These are phyloP conservation scores for Periglandula ipomoeae DNA, from an alignment of 2,329 filamentous ascomycete genomes.

Conservation along the genomic window DNA sequence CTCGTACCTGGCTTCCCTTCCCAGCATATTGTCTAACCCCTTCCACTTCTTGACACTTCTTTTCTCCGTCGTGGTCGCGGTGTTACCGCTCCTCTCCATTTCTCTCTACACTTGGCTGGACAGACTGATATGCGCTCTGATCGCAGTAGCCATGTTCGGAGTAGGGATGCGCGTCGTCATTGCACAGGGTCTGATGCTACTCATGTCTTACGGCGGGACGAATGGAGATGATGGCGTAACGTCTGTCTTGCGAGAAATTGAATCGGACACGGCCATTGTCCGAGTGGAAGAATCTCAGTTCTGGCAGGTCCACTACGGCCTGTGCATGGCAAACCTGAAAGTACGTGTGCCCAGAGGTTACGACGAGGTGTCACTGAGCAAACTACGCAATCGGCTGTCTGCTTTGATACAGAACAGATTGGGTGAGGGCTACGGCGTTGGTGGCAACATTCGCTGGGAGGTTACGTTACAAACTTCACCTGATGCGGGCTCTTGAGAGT, in stretches of 20 bases:
- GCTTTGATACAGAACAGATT: slow-evolving; percentile 77
- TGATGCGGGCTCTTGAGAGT: slow-evolving; percentile 17
- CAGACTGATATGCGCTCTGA: slow-evolving; percentile 67
- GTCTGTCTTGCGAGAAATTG: slow-evolving; percentile 76
- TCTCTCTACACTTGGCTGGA: slow-evolving; percentile 80
- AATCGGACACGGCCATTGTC: slow-evolving; percentile 65
- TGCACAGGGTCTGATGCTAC: slow-evolving; percentile 82
- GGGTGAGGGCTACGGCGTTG: slow-evolving; percentile 77
- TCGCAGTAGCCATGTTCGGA: slow-evolving; percentile 80
- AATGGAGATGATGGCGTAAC: slow-evolving; percentile 43
- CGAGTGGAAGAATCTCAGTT: slow-evolving; percentile 86
- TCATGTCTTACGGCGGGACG: slow-evolving; percentile 69
- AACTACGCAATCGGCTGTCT: slow-evolving; percentile 65
- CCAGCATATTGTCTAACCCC: slow-evolving; percentile 84
- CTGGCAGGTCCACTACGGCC: slow-evolving; percentile 96
- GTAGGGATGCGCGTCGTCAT: slow-evolving; percentile 77
- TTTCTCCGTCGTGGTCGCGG: slow-evolving; percentile 69
- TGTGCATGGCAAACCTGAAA: slow-evolving; percentile 92
- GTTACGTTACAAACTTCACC: slow-evolving; percentile 71
- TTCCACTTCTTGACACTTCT: slow-evolving; percentile 90
- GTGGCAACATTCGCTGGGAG: slow-evolving; percentile 79
- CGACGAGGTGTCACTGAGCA: slow-evolving; percentile 62
- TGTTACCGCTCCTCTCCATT: slow-evolving; percentile 74
- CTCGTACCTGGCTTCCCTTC: slow-evolving; percentile 70
- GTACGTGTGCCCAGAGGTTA: slow-evolving; percentile 56